Percentiles rank a stretch among this genome's conserved stretches.
Evolutionary conservation across 169 alveolate genomes (phyloP).

Genomic region (Fabrea salina): DNA sequence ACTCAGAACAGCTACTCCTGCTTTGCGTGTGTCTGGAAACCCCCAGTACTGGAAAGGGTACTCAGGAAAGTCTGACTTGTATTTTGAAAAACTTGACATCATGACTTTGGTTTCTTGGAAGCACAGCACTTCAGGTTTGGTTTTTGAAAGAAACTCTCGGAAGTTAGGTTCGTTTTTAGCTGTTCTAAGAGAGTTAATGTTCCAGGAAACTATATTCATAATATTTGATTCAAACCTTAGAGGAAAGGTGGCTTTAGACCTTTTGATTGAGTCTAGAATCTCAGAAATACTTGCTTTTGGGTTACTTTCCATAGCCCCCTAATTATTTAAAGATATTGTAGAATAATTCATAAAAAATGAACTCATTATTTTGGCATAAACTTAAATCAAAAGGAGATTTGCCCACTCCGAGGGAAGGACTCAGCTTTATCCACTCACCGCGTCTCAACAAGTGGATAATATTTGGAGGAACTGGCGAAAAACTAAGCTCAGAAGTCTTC

Average conservation of each 20-base stretch:
- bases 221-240: too few relatives aligned
- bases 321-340: too few relatives aligned
- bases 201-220: background rate
- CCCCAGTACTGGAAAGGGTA: background rate
- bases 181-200: background rate
- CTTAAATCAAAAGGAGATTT: background rate
- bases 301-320: too few relatives aligned
- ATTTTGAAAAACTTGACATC: background rate
- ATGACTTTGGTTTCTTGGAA: background rate
- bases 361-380: conserved; percentile 29
- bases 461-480: conserved; percentile 32
- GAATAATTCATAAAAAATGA: background rate
- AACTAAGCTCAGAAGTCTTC: conserved; percentile 5
- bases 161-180: background rate
- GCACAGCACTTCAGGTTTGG: background rate
- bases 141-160: background rate
- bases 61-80: background rate
- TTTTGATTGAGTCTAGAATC: too few relatives aligned
- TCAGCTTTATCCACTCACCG: background rate
- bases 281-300: too few relatives aligned
- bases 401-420: conserved; percentile 36
- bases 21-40: background rate
- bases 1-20: background rate
- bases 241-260: too few relatives aligned
- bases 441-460: background rate